Evolutionary conservation across 495 filamentous ascomycete species (phyloP), one percentile per base, ranked within the genome.

Genomic region (Cenococcum geophilum): DNA sequence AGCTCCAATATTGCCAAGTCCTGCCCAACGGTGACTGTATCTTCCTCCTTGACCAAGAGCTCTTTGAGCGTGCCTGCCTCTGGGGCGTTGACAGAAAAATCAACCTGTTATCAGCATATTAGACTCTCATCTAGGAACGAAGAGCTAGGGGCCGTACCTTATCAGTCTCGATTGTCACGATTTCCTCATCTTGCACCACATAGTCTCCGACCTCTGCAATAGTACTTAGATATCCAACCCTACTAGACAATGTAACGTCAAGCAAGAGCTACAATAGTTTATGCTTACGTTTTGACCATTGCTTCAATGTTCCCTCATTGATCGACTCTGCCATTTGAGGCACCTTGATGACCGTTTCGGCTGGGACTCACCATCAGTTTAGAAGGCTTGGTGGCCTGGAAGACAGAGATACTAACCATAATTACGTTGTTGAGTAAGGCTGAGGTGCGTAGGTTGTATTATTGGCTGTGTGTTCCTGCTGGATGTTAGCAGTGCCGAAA

Each of bases 91-190:
- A 97, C 91, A 34, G 92, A 84, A 25, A 97, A 89, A 68, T 97
- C 92, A 72, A 97, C 96, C 91, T 95, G 68, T 22, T 16, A 27
- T 32, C 18, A 52, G 25, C 36, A 22, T 14, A 59, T 59, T 21
- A 61, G 58, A 14, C 16, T 37, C 20, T 21, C 18, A 4, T 37
- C 16, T 20, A 34, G n/a, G 0, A 53, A 42, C 40, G 8, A 49
- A 62, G 36, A 55, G 61, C 25, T n/a, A 18, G 37, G 2, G 27
- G 27, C 4, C 74, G 63, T 79, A 91, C 92, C 88, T 99, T 99
- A 80, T 99, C 95, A n/a, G 93, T 99, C 76, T 99, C 93, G 71
- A 99, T 99, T 36, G 95, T 96, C 32, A 93, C 95, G 71, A 99
- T 93, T 73, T 97, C 95, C 75, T 99, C 95, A 70, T 97, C 95